These are phyloP conservation scores for Cucurbita argyrosperma DNA, from an alignment of 306 rosid species.

Conservation along the genomic window DNA sequence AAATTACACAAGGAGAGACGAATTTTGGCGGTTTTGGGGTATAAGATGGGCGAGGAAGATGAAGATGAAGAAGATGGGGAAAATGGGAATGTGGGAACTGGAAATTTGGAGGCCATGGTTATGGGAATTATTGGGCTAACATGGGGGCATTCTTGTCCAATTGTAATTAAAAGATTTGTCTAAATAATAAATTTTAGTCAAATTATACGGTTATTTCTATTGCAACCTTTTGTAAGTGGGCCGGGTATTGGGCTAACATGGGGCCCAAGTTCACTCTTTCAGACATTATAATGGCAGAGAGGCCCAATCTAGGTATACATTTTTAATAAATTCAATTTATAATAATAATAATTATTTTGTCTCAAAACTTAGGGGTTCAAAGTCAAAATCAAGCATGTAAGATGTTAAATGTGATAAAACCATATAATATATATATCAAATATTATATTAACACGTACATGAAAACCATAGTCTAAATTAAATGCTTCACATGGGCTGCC, in stretches of 20 bases:
- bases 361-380: not conserved
- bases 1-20: conserved; percentile 22
- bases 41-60: conserved; percentile 12
- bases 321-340: not conserved
- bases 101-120: conserved; percentile 58
- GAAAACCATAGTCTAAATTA: conserved; percentile 2
- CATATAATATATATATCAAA: not conserved
- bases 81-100: conserved; percentile 27
- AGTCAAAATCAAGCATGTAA: not conserved
- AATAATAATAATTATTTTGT: not conserved
- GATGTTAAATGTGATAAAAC: not conserved
- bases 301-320: not conserved
- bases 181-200: too few species aligned
- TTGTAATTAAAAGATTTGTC: too few species aligned
- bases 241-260: not conserved
- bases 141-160: too few species aligned
- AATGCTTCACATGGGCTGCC: conserved; percentile 10
- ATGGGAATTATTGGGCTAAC: conserved; percentile 12
- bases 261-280: not conserved
- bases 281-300: not conserved
- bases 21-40: conserved; percentile 19
- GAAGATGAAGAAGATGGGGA: conserved; percentile 17
- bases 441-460: not conserved
- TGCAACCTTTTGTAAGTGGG: not conserved
- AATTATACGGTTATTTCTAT: too few species aligned